Percentiles rank a stretch among this genome's conserved stretches.
Evolutionary conservation across 352 stramenopile species (phyloP).

Genomic region (Globisporangium middletonii): DNA sequence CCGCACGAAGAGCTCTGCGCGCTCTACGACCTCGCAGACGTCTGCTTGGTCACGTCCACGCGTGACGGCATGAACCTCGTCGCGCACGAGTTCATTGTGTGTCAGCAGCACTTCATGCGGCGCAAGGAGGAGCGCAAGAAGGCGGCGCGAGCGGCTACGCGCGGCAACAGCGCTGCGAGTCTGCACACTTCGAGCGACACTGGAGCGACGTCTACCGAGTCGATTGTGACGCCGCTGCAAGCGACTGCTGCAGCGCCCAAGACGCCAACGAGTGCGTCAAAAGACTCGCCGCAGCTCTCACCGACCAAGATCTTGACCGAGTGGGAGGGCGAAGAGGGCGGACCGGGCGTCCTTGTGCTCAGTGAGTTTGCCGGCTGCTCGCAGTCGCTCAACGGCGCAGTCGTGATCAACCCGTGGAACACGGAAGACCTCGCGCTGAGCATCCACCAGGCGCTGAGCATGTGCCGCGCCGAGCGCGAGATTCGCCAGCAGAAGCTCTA

Average conservation of each 20-base stretch:
- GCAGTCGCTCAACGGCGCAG: conserved; percentile 80
- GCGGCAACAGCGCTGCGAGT: conserved; percentile 1
- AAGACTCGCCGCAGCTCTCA: conserved; percentile 27
- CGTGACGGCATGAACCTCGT: conserved; percentile 90
- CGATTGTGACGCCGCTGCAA: too few species aligned
- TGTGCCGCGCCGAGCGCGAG: conserved; percentile 78
- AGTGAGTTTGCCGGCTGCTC: conserved; percentile 88
- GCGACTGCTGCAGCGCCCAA: not conserved
- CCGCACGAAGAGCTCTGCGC: conserved; percentile 84
- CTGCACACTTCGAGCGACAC: too few species aligned
- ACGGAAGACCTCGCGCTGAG: conserved; percentile 79
- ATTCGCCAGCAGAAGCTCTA: conserved; percentile 89
- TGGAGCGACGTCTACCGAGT: too few species aligned
- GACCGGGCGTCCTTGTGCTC: conserved; percentile 80
- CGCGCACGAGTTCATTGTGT: conserved; percentile 86
- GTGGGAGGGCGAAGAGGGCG: conserved; percentile 74
- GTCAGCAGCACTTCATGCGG: conserved; percentile 80
- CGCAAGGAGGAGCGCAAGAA: conserved; percentile 67
- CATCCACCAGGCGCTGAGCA: conserved; percentile 79
- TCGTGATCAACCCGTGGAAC: conserved; percentile 87
- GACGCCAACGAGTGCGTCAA: not conserved
- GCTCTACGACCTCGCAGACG: conserved; percentile 85
- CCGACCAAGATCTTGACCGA: conserved; percentile 56
- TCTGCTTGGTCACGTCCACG: conserved; percentile 86
- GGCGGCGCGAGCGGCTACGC: conserved; percentile 24